These are phyloP conservation scores for Grosmannia serpens DNA, from an alignment of 2,329 filamentous ascomycete genomes.

Conservation along the genomic window DNA sequence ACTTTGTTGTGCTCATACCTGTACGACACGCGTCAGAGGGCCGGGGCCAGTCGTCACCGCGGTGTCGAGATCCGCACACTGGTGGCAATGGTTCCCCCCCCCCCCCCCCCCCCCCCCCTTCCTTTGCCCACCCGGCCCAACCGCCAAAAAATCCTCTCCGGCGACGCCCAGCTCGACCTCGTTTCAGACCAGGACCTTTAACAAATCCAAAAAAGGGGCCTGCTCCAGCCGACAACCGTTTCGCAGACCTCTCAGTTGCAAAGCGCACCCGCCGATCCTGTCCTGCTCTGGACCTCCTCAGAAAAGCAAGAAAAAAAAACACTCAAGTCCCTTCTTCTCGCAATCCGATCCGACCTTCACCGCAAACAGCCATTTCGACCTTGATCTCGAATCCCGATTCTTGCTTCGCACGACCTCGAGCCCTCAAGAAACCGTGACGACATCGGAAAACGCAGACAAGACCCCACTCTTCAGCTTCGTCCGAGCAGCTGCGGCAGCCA, in stretches of 20 bases:
- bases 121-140: background rate
- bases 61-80: too few species aligned
- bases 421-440: background rate
- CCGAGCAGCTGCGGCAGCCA: background rate
- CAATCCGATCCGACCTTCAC: too few species aligned
- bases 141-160: background rate
- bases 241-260: background rate
- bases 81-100: too few species aligned
- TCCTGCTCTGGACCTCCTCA: too few species aligned
- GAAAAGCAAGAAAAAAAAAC: too few species aligned
- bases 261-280: background rate
- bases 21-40: too few species aligned
- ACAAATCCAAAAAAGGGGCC: background rate
- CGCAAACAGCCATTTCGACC: too few species aligned
- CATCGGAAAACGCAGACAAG: background rate
- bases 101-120: background rate
- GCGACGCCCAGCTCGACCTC: background rate
- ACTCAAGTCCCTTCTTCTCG: too few species aligned
- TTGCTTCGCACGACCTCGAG: too few species aligned
- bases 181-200: background rate
- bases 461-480: background rate
- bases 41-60: too few species aligned
- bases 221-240: background rate
- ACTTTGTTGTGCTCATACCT: too few species aligned
- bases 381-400: too few species aligned